A percentile compares a stretch with the other conserved stretches of the same genome.
phyloP scores from a whole-genome alignment of 805 yeast species.

The Pichia ethanolica region DNA sequence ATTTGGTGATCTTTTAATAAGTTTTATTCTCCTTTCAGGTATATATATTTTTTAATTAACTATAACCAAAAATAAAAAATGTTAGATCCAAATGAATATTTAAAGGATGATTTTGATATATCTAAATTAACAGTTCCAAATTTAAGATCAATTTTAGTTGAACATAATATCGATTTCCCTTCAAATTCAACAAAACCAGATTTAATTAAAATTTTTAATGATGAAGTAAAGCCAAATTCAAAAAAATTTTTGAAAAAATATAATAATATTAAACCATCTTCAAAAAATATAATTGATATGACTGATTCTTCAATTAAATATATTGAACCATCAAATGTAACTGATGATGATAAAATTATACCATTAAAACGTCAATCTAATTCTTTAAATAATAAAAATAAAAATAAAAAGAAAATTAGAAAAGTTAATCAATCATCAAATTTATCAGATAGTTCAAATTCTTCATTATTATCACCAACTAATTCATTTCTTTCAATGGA shows the following conservation, averaged over 20 bases:
- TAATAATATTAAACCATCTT: neutral
- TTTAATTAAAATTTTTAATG: constrained; percentile 53
- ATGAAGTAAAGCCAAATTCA: constrained; percentile 44
- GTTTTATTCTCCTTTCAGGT: too few species aligned
- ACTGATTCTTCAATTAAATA: neutral
- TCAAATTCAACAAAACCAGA: constrained; percentile 62
- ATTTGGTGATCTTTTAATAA: too few species aligned
- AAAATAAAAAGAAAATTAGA: neutral
- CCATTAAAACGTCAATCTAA: constrained; percentile 10
- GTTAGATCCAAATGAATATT: constrained; percentile 31
- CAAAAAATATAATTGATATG: constrained; percentile 1
- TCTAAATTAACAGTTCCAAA: constrained; percentile 57
- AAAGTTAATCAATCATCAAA: neutral
- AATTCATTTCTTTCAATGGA: constrained; percentile 16
- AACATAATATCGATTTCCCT: constrained; percentile 54
- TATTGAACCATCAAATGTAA: neutral
- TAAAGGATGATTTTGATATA: constrained; percentile 54
- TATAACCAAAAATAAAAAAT: neutral
- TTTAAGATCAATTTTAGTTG: constrained; percentile 56
- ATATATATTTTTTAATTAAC: too few species aligned
- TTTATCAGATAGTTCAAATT: neutral
- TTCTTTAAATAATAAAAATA: neutral
- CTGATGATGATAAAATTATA: constrained; percentile 3
- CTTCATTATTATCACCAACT: constrained; percentile 6
- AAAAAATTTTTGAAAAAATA: constrained; percentile 31